These are phyloP conservation scores for Closterium sp. DNA, from an alignment of 139 green algal genomes.

Conservation along the genomic window DNA sequence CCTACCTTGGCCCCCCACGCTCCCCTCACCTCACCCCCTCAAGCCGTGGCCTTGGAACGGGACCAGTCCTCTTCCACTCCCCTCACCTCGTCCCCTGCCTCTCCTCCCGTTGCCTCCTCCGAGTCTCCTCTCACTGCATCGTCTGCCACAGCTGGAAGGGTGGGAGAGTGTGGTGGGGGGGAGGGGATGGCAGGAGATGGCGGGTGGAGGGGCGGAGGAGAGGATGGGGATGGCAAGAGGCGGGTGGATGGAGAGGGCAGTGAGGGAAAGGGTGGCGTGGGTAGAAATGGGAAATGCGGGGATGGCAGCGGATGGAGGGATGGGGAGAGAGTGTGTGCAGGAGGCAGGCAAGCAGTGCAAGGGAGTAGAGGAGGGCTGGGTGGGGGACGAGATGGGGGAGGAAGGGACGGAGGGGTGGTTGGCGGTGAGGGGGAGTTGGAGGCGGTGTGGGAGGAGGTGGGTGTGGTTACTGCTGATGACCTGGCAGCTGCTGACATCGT, in stretches of 20 bases:
- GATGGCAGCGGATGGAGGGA: too few relatives aligned
- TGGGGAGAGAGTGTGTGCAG: too few relatives aligned
- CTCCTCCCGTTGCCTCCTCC: not conserved
- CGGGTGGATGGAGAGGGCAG: not conserved
- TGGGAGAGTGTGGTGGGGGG: not conserved
- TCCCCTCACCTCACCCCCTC: too few relatives aligned
- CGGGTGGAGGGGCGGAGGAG: not conserved
- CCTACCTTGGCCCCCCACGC: not conserved
- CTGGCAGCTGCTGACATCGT: conserved; percentile 80
- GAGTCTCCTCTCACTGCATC: not conserved
- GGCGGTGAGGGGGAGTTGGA: too few relatives aligned
- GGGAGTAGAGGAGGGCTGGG: not conserved
- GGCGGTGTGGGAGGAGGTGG: too few relatives aligned
- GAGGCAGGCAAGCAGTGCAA: not conserved
- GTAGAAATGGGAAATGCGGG: not conserved
- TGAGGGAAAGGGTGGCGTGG: not conserved
- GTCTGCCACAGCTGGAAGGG: not conserved
- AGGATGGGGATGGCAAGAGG: not conserved
- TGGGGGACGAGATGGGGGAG: too few relatives aligned
- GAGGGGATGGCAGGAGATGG: not conserved
- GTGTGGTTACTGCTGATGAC: not conserved
- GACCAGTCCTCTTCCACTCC: not conserved
- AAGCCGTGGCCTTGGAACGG: too few relatives aligned
- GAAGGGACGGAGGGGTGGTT: too few relatives aligned
- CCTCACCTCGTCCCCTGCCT: not conserved